Base-by-base conservation (phyloP, 805 yeast species). In the Monosporozyma aerobia region DNA sequence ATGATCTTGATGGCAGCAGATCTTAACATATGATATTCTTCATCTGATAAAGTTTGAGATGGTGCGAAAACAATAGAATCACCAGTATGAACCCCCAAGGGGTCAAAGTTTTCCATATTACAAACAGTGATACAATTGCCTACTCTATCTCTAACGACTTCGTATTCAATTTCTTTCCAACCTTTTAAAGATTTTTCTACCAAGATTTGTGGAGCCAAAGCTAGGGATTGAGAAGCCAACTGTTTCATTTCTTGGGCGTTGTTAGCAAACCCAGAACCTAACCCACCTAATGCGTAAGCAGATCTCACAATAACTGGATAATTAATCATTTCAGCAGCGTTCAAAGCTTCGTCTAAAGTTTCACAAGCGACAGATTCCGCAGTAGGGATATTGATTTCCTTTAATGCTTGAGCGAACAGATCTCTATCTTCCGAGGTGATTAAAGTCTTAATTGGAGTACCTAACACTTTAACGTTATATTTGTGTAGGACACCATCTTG, bases 1-100 rank as follows among this genome's bases (percentile, higher is more conserved):
- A 92, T 92, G 65, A 92, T 89, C 74, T 94, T 94, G 71, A 94
- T 89, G 53, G 99, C 99, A 53, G 99, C 96, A 48, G 95, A 78
- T 76, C 99, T 85, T 64, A 92, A 82, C 99, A 92, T 94, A 74
- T 92, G 96, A 74, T 88, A 92, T 69, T 92, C 99, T 70, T 90
- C 96, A 72, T 92, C 99, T 40, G 96, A 86, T 63, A 92, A 76
- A 43, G 99, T 92, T 74, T 92, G 99, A 44, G 97, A 90, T 49
- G 99, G 99, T 52, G 99, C 99, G 66, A 94, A 97, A 49, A 92
- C 99, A 63, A 92, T 94, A 44, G 99, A 94, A 71, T 92, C 99
- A 76, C 99, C 99, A 53, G 99, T 92, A 74, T 92, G 99, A 64
- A 92, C 86, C 62, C 99, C 99, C 62, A 92, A 80, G 45, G 99